Evolutionary conservation across 202 grass and related monocot genomes (phyloP), one percentile per base, ranked within the genome.

Genomic region (Dendrocalamus latiflorus): DNA sequence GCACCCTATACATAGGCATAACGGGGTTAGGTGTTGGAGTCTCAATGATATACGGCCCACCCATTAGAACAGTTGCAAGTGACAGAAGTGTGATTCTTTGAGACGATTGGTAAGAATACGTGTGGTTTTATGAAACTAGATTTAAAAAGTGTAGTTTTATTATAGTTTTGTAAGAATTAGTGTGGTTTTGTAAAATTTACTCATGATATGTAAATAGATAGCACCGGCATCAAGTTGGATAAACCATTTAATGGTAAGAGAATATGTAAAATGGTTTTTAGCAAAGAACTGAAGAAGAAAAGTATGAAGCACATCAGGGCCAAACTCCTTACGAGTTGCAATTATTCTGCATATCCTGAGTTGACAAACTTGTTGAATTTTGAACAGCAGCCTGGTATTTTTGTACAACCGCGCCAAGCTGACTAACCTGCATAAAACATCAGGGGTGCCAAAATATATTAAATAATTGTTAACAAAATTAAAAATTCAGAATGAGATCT

Each of bases 331-430:
- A 98, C 95, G 92, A 95, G 82, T 91, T 91, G 82, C 95, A 98
- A 82, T 90, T 98, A 86, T 77, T 95, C 77, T 98, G 95, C 89
- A 98, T 78, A 78, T 98, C 95, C 65, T 98, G 93, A 77, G 85
- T 78, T 24, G 93, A 88, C 41, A 90, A 69, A 86, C 65, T 90
- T 1, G 90, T 69, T 71, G 95, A 83, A 93, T 87, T 98, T 67
- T 98, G 95, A 25, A 79, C 83, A 53, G 92, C 73, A 56, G 58
- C 83, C 77, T 98, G 95, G 68, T 98, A 98, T 67, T 94, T 95
- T 50, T 93, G 90, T 72, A 98, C 91, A 77, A 95, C 87, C 5
- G 80, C 36, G 17, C 93, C 93, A 16, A 98, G 93, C 77, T 98
- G 93, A 81, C 85, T 89, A 91, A 98, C 93, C 95, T 98, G 77